These are phyloP conservation scores for Penicillium cataractarum DNA, from an alignment of 495 filamentous ascomycete species.

Conservation along the genomic window DNA sequence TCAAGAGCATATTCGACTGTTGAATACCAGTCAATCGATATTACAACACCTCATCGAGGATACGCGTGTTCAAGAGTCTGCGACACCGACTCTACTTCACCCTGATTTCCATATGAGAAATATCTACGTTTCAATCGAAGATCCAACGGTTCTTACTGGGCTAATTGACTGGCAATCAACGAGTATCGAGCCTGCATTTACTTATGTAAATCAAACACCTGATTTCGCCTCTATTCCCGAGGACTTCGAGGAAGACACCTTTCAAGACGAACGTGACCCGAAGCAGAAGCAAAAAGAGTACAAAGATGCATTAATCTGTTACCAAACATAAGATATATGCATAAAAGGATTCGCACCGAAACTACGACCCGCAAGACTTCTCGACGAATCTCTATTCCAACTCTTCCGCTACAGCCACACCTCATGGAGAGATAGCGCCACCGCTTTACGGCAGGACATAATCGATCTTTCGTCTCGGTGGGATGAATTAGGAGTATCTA, in stretches of 20 bases:
- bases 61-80: slow-evolving; percentile 33
- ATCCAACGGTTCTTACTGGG: slow-evolving; percentile 43
- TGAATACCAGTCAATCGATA: slow-evolving; percentile 34
- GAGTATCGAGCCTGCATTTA: slow-evolving; percentile 43
- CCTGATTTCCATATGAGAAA: slow-evolving; percentile 48
- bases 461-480: background rate
- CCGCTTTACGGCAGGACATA: background rate
- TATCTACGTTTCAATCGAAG: slow-evolving; percentile 45
- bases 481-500: slow-evolving; percentile 1
- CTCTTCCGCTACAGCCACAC: background rate
- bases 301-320: slow-evolving; percentile 35
- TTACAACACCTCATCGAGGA: slow-evolving; percentile 34
- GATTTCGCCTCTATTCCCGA: slow-evolving; percentile 38
- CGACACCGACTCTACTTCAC: slow-evolving; percentile 39
- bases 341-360: slow-evolving; percentile 41
- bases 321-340: slow-evolving; percentile 42
- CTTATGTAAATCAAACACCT: slow-evolving; percentile 35
- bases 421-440: background rate
- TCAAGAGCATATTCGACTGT: slow-evolving; percentile 35
- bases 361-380: slow-evolving; percentile 22
- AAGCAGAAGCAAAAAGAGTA: slow-evolving; percentile 17
- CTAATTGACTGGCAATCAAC: slow-evolving; percentile 48
- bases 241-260: slow-evolving; percentile 14
- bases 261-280: slow-evolving; percentile 15
- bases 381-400: slow-evolving; percentile 4